These are phyloP conservation scores for Fraxinus latifolia DNA, from an alignment of 305 asterid genomes.

Conservation along the genomic window DNA sequence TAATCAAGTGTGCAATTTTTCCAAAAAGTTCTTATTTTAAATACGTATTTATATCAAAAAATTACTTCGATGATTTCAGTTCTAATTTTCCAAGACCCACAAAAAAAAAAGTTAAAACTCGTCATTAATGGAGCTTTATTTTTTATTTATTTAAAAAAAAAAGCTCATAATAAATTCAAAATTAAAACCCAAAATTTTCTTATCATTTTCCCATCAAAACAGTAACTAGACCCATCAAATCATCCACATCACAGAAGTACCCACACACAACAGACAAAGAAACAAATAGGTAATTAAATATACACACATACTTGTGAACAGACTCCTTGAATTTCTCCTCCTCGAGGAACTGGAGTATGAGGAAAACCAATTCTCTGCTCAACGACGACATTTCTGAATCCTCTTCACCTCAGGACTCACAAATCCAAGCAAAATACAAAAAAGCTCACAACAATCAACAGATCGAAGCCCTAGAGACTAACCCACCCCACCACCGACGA, in stretches of 20 bases:
- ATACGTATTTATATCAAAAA: neutral
- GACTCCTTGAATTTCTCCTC: slow-evolving; percentile 98
- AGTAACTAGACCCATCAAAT: slow-evolving; percentile 16
- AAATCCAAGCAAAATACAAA: slow-evolving; percentile 29
- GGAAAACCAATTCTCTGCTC: slow-evolving; percentile 93
- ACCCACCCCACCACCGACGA: slow-evolving; percentile 43
- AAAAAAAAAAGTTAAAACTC: slow-evolving; percentile 19
- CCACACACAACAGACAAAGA: slow-evolving; percentile 6
- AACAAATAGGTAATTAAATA: neutral
- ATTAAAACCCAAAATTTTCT: slow-evolving; percentile 23
- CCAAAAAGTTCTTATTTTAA: neutral
- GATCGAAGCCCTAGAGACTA: slow-evolving; percentile 57
- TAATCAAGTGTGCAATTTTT: neutral
- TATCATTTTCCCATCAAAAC: slow-evolving; percentile 16
- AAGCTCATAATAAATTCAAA: neutral
- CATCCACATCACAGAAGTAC: slow-evolving; percentile 12
- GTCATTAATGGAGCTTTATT: neutral
- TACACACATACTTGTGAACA: slow-evolving; percentile 65
- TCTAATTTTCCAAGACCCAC: neutral
- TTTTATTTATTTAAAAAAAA: neutral
- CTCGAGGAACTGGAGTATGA: slow-evolving; percentile 91
- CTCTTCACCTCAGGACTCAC: slow-evolving; percentile 32
- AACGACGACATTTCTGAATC: slow-evolving; percentile 68
- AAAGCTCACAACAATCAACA: slow-evolving; percentile 29
- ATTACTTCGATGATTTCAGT: slow-evolving; percentile 8